Base-by-base conservation (phyloP, 371 early-diverging fungal genomes). In the Syncephalastrum monosporum region DNA sequence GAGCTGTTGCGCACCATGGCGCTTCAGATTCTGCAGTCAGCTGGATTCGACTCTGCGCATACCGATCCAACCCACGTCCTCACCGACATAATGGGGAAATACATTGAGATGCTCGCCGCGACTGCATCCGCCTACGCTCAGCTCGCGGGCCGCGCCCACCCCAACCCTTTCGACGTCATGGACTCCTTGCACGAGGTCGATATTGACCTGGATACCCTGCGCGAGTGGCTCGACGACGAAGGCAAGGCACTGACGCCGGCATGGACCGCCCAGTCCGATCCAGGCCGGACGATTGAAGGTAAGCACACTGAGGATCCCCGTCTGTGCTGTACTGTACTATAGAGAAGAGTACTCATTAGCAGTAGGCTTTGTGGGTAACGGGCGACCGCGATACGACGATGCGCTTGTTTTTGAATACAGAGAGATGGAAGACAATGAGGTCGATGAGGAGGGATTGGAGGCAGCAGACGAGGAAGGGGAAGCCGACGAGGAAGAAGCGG, bases 221-320 rank as follows among this genome's bases (percentile, higher is more conserved):
- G 59, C 43, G 57, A 63, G 3, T 79, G 80, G 80, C 24, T 76
- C 10, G 72, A 72, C 14, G 63, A 67, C 56, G 80, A 79, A 53
- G 76, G 74, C 5, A 75, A 75, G 48, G 59, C 63, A 14, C 44
- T 79, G n/a, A 47, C 62, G 42, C 76, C 76, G 5, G 57, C 64
- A 45, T 79, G 80, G 80, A 57, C 73, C n/a, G 67, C 59, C 42
- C 69, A 69, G 50, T 74, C 74, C 4, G 80, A 79, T 72, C 80
- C 80, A 15, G 65, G 80, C 15, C 67, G 71, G 33, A 53, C 72
- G 2, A 51, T 79, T 19, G 66, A 70, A 67, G 76, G 80, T 77
- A 71, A 33, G 38, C 5, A 33, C 38, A 21, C 2, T 2, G 21
- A 21, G 21, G 21, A 21, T 21, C 21, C 21, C 21, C 21, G 1